A percentile compares a stretch with the other conserved stretches of the same genome.
Conservation (phyloP, 768 basidiomycete species). For the Tulasnella sp. region DNA sequence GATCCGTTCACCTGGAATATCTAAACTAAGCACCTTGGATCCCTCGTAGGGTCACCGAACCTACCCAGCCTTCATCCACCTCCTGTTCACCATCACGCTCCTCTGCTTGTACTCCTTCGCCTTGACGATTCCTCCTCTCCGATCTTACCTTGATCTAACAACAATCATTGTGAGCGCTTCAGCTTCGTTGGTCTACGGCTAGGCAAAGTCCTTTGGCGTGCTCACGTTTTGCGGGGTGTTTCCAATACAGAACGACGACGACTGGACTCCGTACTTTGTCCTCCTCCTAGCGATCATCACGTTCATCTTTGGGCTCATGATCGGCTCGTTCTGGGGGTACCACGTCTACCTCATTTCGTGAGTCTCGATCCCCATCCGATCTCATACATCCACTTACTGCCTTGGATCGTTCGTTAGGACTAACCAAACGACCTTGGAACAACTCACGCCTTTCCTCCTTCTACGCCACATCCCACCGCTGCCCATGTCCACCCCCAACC, state of each 20-base stretch:
- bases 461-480: slow-evolving; percentile 53
- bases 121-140: slow-evolving; percentile 42
- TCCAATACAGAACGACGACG: slow-evolving; percentile 39
- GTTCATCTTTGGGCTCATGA: slow-evolving; percentile 45
- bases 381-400: neutral
- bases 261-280: slow-evolving; percentile 57
- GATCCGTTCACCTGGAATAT: neutral
- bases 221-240: too few relatives aligned
- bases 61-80: slow-evolving; percentile 74
- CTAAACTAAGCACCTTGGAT: neutral
- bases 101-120: slow-evolving; percentile 50
- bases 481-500: slow-evolving; percentile 19
- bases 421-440: slow-evolving; percentile 78
- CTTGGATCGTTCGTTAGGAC: slow-evolving; percentile 35
- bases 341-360: slow-evolving; percentile 68
- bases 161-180: slow-evolving; percentile 41
- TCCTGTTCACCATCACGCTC: slow-evolving; percentile 50
- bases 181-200: neutral
- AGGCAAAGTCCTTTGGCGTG: too few relatives aligned
- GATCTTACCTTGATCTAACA: slow-evolving; percentile 56
- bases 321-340: slow-evolving; percentile 67
- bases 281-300: slow-evolving; percentile 52
- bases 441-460: slow-evolving; percentile 61
- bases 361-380: slow-evolving; percentile 23
- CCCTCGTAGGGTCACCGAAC: slow-evolving; percentile 59